A percentile compares a stretch with the other conserved stretches of the same genome.
These are phyloP conservation scores for Kazachstania martiniae DNA, from an alignment of 805 yeast genomes.

Conservation along the genomic window DNA sequence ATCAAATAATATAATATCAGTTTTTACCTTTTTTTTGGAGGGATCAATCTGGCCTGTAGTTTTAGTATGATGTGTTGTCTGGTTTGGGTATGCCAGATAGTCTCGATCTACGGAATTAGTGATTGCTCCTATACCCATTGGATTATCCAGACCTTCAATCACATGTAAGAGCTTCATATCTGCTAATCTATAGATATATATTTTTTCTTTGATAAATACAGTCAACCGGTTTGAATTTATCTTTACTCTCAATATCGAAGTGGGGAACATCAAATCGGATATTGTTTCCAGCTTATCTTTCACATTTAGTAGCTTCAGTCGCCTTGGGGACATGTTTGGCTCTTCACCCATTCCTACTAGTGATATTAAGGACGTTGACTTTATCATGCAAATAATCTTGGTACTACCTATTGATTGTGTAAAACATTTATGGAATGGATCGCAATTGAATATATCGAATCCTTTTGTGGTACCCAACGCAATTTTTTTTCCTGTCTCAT, in stretches of 20 bases:
- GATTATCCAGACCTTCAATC: slow-evolving; percentile 16
- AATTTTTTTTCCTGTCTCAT: slow-evolving; percentile 62
- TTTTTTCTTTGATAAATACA: slow-evolving; percentile 51
- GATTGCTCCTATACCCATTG: slow-evolving; percentile 49
- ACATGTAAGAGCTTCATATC: slow-evolving; percentile 50
- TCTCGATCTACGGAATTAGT: slow-evolving; percentile 42
- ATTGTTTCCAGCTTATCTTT: slow-evolving; percentile 44
- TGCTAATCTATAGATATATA: slow-evolving; percentile 61
- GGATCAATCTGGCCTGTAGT: not conserved
- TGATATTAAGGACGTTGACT: slow-evolving; percentile 56
- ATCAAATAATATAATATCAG: slow-evolving; percentile 58
- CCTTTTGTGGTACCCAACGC: slow-evolving; percentile 56
- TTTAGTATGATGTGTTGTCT: slow-evolving; percentile 36
- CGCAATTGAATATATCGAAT: slow-evolving; percentile 57
- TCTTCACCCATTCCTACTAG: slow-evolving; percentile 62
- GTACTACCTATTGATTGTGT: slow-evolving; percentile 40
- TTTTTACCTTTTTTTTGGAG: slow-evolving; percentile 4
- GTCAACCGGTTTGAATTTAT: slow-evolving; percentile 55
- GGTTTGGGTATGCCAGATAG: slow-evolving; percentile 64
- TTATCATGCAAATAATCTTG: slow-evolving; percentile 62
- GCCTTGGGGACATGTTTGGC: slow-evolving; percentile 60
- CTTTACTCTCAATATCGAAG: slow-evolving; percentile 46
- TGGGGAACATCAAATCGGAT: slow-evolving; percentile 61
- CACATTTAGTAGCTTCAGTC: slow-evolving; percentile 71
- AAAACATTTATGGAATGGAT: slow-evolving; percentile 48